These are phyloP conservation scores for Gypsophila paniculata DNA, from an alignment of 179 eudicot species.

Conservation along the genomic window DNA sequence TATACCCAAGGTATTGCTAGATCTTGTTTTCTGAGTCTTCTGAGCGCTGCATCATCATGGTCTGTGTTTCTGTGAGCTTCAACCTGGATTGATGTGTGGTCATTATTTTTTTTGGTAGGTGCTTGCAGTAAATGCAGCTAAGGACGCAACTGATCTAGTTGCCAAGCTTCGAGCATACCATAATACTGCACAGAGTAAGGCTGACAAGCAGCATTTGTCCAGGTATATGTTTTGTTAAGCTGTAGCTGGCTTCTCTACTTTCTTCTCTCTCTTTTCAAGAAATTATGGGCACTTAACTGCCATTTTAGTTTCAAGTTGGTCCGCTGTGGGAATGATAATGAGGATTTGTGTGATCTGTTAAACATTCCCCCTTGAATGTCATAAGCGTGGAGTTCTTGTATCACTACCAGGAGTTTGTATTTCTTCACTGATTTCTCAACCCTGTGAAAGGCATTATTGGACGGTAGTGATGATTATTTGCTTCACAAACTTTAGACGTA, in stretches of 20 bases:
- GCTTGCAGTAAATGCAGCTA: constrained; percentile 94
- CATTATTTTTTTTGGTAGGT: constrained; percentile 39
- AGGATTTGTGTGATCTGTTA: neutral
- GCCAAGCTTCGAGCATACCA: constrained; percentile 91
- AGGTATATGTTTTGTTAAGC: constrained; percentile 38
- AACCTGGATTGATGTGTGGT: constrained; percentile 10
- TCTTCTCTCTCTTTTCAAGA: neutral
- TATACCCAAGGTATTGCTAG: constrained; percentile 69
- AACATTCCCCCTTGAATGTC: neutral
- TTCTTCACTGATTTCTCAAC: neutral
- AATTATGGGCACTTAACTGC: neutral
- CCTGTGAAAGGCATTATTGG: neutral
- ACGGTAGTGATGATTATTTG: neutral
- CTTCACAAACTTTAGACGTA: neutral
- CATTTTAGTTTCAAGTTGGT: neutral
- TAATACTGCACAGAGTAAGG: constrained; percentile 82
- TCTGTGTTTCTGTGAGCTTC: neutral
- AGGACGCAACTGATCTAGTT: constrained; percentile 82
- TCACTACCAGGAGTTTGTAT: neutral
- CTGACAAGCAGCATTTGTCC: constrained; percentile 83
- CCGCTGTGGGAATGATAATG: neutral
- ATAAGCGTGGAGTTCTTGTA: neutral
- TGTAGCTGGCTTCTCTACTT: neutral
- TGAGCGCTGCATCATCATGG: neutral
- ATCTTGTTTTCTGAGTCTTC: neutral